Evolutionary conservation across 257 asterid species (phyloP).

Genomic region (Forsythia viridissima): DNA sequence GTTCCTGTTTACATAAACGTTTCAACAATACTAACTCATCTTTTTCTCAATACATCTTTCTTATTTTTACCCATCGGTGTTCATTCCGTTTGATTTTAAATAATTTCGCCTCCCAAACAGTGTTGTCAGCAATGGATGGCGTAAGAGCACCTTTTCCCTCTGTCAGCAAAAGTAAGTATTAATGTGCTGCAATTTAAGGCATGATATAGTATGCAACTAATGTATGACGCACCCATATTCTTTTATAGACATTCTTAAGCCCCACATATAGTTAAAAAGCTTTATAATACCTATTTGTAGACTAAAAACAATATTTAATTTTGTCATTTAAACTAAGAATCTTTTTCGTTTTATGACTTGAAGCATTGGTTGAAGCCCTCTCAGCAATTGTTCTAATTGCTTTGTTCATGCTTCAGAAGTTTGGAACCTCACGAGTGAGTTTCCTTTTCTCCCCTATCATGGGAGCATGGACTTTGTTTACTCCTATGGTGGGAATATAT

Average conservation of each 20-base stretch:
- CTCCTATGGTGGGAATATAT: constrained; percentile 40
- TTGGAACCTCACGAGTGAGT: constrained; percentile 49
- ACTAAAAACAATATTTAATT: background rate
- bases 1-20: background rate
- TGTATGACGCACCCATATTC: background rate
- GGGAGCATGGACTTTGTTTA: constrained; percentile 40
- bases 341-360: constrained; percentile 22
- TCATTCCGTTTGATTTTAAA: background rate
- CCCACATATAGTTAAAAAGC: background rate
- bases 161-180: constrained; percentile 36
- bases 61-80: background rate
- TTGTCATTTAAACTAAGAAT: constrained; percentile 7
- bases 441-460: constrained; percentile 44
- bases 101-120: constrained; percentile 19
- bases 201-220: background rate
- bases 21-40: background rate
- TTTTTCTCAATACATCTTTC: background rate
- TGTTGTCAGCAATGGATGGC: constrained; percentile 50
- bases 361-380: constrained; percentile 43
- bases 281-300: background rate
- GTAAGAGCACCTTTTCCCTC: constrained; percentile 42
- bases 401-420: constrained; percentile 46
- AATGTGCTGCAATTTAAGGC: background rate
- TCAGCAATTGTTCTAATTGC: constrained; percentile 40
- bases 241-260: background rate